Base-by-base conservation (phyloP, 768 basidiomycete species). In the Leccinum barrowsii region DNA sequence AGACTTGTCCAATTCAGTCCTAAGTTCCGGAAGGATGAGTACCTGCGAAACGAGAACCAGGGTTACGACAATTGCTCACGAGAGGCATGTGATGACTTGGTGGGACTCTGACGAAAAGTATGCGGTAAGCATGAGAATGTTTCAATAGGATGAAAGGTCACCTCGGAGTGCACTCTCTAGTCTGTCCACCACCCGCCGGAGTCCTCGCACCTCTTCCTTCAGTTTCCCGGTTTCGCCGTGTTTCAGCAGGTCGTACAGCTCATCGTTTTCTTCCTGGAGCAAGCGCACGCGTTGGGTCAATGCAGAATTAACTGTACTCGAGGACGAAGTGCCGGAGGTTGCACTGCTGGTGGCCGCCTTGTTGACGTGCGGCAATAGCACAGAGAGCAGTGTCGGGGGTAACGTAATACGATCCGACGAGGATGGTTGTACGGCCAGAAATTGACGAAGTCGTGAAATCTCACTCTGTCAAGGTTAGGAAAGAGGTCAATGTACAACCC, bases 251-350 rank as follows among this genome's bases (percentile, higher is more conserved):
- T 85, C 82, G 69, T 93, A 94, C 17, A 94, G 71, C 62, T 94
- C 92, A 63, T 94, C 90, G 59, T 94, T 94, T 72, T 94, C 92
- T 56, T 92, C 87, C 69, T 94, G 92, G 10, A 94, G 75, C 17
- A 86, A 72, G 50, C 83, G 83, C 26, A 83, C 81, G 50, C 89
- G 80, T 66, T 92, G 90, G 0, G 83, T 87, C 57, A 94, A 79
- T 0, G 91, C 91, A n/a, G 85, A 78, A 40, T 82, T 75, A 32
- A 89, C 86, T 1, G 87, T 87, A 61, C 78, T 82, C 11, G 80
- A 75, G 52, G 63, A 59, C 24, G 77, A 78, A 22, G 75, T 71
- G 32, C 73, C 61, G 51, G 67, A 61, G 58, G 70, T 58, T 50
- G 64, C 61, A 64, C 70, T 63, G 26, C 61, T 63, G 56, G 71